A percentile compares a stretch with the other conserved stretches of the same genome.
phyloP scores from a whole-genome alignment of 345 rosid genomes.

The Pugionium cornutum region DNA sequence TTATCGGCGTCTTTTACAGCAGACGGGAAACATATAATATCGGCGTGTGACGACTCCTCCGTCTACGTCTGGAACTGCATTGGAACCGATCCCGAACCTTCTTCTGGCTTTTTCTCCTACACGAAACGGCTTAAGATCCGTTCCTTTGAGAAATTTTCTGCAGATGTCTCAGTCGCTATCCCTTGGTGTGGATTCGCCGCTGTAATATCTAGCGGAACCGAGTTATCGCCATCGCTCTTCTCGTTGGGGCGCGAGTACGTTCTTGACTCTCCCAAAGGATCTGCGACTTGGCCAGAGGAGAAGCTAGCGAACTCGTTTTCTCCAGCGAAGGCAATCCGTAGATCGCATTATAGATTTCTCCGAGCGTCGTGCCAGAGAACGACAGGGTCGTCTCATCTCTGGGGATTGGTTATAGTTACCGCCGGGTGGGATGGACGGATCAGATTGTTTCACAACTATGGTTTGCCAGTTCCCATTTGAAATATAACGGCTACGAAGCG shows the following conservation, averaged over 20 bases:
- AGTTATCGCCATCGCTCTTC: conserved; percentile 44
- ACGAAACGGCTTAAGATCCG: conserved; percentile 50
- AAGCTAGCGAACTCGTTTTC: conserved; percentile 56
- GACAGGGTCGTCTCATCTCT: conserved; percentile 58
- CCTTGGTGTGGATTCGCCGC: conserved; percentile 76
- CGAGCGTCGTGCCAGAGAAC: conserved; percentile 70
- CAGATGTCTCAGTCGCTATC: conserved; percentile 72
- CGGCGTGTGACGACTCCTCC: conserved; percentile 81
- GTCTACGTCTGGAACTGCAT: conserved; percentile 74
- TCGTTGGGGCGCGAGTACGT: conserved; percentile 62
- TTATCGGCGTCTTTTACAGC: conserved; percentile 65
- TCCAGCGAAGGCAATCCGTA: conserved; percentile 51
- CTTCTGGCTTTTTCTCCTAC: conserved; percentile 35
- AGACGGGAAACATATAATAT: conserved; percentile 78
- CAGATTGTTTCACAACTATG: conserved; percentile 86
- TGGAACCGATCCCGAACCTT: background rate
- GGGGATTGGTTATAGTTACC: conserved; percentile 92
- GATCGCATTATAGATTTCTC: conserved; percentile 65
- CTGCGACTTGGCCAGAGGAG: conserved; percentile 98
- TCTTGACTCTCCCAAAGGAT: conserved; percentile 70
- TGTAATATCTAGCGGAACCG: conserved; percentile 13
- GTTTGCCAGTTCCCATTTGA: conserved; percentile 70
- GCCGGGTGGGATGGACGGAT: conserved; percentile 96
- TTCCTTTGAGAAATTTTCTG: conserved; percentile 72
- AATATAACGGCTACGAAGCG: conserved; percentile 24